Evolutionary conservation across 192 early-diverging fungal genomes (phyloP).

Genomic region (Haplosporangium gracile): DNA sequence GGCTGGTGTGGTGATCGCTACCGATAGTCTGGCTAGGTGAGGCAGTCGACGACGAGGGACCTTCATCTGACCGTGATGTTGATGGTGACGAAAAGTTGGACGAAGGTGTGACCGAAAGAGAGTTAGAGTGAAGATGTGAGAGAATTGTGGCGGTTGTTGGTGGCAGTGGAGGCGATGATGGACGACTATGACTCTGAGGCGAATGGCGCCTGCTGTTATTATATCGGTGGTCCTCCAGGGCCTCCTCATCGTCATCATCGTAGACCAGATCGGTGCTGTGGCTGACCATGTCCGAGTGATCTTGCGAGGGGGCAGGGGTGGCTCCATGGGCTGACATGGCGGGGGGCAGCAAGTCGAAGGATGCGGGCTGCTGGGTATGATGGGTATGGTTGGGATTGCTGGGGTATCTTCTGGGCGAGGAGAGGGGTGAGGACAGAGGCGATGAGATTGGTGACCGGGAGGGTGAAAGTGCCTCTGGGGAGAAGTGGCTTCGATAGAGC

Average conservation of each 20-base stretch:
- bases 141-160: conserved; percentile 5
- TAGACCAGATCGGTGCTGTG: conserved; percentile 21
- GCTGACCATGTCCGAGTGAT: conserved; percentile 36
- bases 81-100: background rate
- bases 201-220: background rate
- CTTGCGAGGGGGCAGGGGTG: conserved; percentile 38
- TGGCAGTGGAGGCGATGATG: conserved; percentile 5
- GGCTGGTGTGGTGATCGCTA: background rate
- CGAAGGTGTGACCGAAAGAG: background rate
- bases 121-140: background rate
- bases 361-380: background rate
- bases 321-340: conserved; percentile 33
- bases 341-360: conserved; percentile 31
- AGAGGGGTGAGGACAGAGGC: conserved; percentile 11
- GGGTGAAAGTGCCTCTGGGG: background rate
- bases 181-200: background rate
- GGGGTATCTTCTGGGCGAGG: conserved; percentile 9
- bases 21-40: background rate
- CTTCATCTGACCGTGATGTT: background rate
- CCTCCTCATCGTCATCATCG: conserved; percentile 3
- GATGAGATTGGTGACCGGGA: conserved; percentile 8
- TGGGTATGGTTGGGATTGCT: background rate
- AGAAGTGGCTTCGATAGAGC: conserved; percentile 18
- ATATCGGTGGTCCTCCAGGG: background rate
- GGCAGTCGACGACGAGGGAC: background rate